Evolutionary conservation across 2,329 filamentous ascomycete genomes (phyloP).

Genomic region (Botryotinia calthae): DNA sequence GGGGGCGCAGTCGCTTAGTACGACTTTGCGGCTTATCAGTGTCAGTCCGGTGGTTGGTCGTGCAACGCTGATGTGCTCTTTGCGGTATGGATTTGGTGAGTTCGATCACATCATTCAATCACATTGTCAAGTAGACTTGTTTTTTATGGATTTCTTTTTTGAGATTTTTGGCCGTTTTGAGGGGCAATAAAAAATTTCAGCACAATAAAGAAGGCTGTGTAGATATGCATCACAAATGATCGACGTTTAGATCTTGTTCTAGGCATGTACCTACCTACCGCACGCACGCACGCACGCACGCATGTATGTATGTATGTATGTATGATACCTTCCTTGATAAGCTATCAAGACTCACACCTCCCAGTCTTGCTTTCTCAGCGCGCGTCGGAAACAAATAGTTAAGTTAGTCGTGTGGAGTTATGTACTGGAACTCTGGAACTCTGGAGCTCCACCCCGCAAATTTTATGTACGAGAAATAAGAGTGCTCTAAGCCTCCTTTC

Average conservation of each 20-base stretch:
- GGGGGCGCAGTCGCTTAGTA: slow-evolving; percentile 14
- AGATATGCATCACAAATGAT: background rate
- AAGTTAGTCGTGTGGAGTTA: background rate
- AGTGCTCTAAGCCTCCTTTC: too few relatives aligned
- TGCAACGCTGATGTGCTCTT: background rate
- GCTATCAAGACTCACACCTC: background rate
- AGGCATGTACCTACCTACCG: too few relatives aligned
- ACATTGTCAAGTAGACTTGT: background rate
- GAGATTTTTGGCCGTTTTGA: too few relatives aligned
- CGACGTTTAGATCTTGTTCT: background rate
- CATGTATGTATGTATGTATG: too few relatives aligned
- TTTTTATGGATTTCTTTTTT: background rate
- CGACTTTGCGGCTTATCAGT: slow-evolving; percentile 2
- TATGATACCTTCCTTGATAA: background rate
- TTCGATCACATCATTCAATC: background rate
- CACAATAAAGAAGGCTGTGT: background rate
- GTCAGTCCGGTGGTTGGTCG: background rate
- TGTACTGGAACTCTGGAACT: background rate
- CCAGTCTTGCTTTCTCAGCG: background rate
- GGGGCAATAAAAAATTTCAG: background rate
- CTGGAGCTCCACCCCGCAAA: background rate
- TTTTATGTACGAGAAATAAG: background rate
- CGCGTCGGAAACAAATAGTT: background rate
- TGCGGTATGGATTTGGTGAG: background rate
- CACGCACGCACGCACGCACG: too few relatives aligned